Evolutionary conservation across 257 asterid species (phyloP), one percentile per base, ranked within the genome.

Genomic region (Cynanchum wilfordii): DNA sequence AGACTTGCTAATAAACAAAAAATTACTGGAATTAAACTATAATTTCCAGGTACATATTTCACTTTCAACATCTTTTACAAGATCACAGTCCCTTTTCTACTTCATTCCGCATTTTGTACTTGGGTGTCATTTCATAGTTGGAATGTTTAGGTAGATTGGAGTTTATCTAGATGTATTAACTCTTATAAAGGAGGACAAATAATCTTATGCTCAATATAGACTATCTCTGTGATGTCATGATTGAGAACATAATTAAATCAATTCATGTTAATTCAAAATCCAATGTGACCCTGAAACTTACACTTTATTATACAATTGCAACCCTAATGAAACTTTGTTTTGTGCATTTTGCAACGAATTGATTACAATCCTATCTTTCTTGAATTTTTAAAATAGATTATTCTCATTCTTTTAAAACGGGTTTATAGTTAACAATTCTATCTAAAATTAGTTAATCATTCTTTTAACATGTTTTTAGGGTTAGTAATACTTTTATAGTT

Each of bases 21-120:
- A 84, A 69, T 85, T 88, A 52, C 69, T 69, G 60, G 98, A 83
- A 68, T 80, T 89, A 60, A 87, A 92, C 81, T 78, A 85, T 65
- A 95, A 89, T 79, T 79, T 82, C 72, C 99, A 92, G 98, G 99
- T 94, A 88, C 17, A 77, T 58, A 24, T 27, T 74, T 57, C 57
- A 33, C 69, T 50, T 70, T 76, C 68, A 20, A 36, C 10, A 33
- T 36, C 27, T 59, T 13, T 64, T 8, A 56, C 2, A 0, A 13
- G 30, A n/a, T 22, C 22, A 47, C 68, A 64, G 45, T 33, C 33
- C 15, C 4, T 17, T 60, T 63, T 16, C 24, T 63, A 25, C 68
- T 64, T 36, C 19, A 7, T 62, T 16, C 24, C 30, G 68, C 49
- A 64, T 36, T 36, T 64, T 38, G 10, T 7, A 64, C 49, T 19